Base-by-base conservation (phyloP, 441 rosid genomes). In the Caryocar brasiliense region DNA sequence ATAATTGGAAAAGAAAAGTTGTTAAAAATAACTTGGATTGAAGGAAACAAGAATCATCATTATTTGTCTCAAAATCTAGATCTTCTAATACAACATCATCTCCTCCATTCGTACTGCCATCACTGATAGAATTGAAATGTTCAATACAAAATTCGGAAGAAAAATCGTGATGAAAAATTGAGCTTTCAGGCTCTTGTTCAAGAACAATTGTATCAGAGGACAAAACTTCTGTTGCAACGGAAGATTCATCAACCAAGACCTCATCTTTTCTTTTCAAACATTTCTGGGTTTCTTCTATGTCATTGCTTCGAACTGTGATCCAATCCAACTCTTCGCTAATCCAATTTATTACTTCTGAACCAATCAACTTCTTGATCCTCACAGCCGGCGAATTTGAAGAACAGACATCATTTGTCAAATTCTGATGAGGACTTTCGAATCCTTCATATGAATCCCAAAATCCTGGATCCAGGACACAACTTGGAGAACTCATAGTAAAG, bases 401-500 rank as follows among this genome's bases (percentile, higher is more conserved):
- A 33, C 50, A 51, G 40, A 29, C 53, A 43, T 49, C 55, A 0
- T 37, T 20, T 14, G 15, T 51, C 40, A 25, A 51, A 56, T 62
- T 32, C 39, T 59, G n/a, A n/a, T n/a, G 43, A 9, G 63, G 74
- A 53, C 61, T 67, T 47, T 58, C 73, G 1, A 54, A 24, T 13
- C 48, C 60, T 23, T 76, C 78, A 11, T 67, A 26, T 14, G 69
- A 67, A 67, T 80, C 82, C 95, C 97, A 89, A 29, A 79, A 73
- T 36, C 49, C 77, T 47, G 66, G 85, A 72, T 89, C 85, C 76
- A 89, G 41, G 38, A 85, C 95, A 46, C 77, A 68, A 36, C 56
- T 70, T 0, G 97, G 97, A 60, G 97, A 85, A 62, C 43, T 61
- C 58, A 47, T 44, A 10, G 8, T 19, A n/a, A 46, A 40, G n/a